phyloP scores from a whole-genome alignment of 2,329 filamentous ascomycete genomes.

The Corniculantispora saksenae region DNA sequence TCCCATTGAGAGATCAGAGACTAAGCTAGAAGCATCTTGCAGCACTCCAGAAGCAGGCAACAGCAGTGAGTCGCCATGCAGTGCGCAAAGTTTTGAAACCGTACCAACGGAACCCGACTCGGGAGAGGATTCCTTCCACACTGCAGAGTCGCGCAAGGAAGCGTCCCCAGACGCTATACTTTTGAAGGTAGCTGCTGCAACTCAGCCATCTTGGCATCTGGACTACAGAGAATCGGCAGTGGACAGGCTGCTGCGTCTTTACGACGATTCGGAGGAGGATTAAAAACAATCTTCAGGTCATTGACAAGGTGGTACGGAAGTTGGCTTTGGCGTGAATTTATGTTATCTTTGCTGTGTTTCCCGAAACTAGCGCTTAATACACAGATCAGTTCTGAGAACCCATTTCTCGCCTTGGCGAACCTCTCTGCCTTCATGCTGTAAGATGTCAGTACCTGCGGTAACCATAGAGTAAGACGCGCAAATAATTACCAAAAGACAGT shows the following conservation, averaged over 20 bases:
- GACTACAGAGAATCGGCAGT: not conserved
- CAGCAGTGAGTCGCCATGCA: not conserved
- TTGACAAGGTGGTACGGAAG: not conserved
- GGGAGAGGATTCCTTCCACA: not conserved
- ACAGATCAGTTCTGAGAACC: conserved; percentile 84
- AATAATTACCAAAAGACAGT: conserved; percentile 73
- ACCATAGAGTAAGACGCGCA: not conserved
- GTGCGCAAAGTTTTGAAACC: not conserved
- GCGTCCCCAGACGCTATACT: no score
- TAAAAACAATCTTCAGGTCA: not conserved
- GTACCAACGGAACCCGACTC: not conserved
- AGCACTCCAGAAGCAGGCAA: not conserved
- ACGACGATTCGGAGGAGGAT: conserved; percentile 1
- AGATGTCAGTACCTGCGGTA: not conserved
- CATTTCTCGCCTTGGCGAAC: conserved; percentile 84
- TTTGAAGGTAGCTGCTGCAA: not conserved
- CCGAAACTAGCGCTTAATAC: conserved; percentile 52
- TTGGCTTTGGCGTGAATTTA: not conserved
- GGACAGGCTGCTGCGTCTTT: not conserved
- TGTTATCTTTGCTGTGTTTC: not conserved
- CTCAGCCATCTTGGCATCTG: not conserved
- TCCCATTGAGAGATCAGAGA: not conserved
- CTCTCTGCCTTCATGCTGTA: conserved; percentile 76
- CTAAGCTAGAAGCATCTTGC: not conserved
- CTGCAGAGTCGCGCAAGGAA: not conserved